A percentile compares a stretch with the other conserved stretches of the same genome.
Conservation (phyloP, 164 flowering plant species). For the Cinnamomum chago region DNA sequence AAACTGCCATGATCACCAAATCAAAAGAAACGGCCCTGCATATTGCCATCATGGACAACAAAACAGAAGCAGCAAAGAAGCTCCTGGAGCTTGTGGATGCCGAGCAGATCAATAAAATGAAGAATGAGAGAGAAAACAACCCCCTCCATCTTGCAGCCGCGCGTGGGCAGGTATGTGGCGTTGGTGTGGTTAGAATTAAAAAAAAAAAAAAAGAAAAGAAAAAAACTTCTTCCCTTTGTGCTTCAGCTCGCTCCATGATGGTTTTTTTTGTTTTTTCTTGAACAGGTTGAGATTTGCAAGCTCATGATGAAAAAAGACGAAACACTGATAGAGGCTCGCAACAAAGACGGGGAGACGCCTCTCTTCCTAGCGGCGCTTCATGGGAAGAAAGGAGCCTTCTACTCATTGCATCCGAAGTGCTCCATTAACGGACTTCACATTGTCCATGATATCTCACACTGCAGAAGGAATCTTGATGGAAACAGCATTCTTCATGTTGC, state of each 20-base stretch:
- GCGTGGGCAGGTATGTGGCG: conserved; percentile 8
- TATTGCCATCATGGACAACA: conserved; percentile 22
- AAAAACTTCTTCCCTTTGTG: too few relatives aligned
- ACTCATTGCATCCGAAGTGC: not conserved
- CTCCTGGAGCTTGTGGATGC: conserved; percentile 11
- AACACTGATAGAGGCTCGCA: conserved; percentile 8
- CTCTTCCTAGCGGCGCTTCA: conserved; percentile 21
- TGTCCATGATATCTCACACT: not conserved
- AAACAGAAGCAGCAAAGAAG: conserved; percentile 11
- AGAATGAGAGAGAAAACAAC: conserved; percentile 21
- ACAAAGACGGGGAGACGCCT: conserved; percentile 15
- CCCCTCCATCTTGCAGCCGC: conserved; percentile 24
- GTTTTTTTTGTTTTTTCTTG: too few relatives aligned
- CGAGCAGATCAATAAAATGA: not conserved
- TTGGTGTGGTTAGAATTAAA: too few relatives aligned
- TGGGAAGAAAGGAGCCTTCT: conserved; percentile 16
- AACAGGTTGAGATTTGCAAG: conserved; percentile 2
- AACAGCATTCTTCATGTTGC: conserved; percentile 23
- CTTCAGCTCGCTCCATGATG: too few relatives aligned
- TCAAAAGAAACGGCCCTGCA: conserved; percentile 31
- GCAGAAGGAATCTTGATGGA: conserved; percentile 17
- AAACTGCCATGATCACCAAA: not conserved
- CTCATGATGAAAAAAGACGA: conserved; percentile 3
- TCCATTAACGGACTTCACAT: not conserved
- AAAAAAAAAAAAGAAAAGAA: too few relatives aligned